Percentiles rank a stretch among this genome's conserved stretches.
phyloP scores from a whole-genome alignment of 345 rosid species.

The Arabidopsis arenosa region DNA sequence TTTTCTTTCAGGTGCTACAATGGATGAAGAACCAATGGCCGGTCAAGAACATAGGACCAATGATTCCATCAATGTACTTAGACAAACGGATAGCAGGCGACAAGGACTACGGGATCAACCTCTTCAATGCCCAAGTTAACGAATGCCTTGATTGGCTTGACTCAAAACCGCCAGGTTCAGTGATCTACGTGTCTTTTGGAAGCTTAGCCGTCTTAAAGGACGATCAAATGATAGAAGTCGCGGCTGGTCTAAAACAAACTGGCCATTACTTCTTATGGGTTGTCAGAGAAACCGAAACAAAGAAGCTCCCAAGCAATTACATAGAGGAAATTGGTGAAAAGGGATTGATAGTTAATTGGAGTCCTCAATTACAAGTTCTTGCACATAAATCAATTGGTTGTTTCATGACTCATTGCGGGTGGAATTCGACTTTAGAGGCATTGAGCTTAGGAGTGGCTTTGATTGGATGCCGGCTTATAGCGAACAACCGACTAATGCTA shows the following conservation, averaged over 20 bases:
- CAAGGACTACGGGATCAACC: constrained; percentile 56
- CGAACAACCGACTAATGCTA: constrained; percentile 50
- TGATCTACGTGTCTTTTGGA: constrained; percentile 58
- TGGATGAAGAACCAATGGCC: constrained; percentile 55
- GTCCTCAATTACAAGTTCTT: constrained; percentile 58
- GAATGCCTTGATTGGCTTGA: constrained; percentile 58
- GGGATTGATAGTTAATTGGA: constrained; percentile 58
- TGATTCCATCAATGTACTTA: constrained; percentile 58
- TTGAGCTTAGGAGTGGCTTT: constrained; percentile 61
- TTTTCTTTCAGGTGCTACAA: constrained; percentile 40
- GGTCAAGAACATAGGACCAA: constrained; percentile 57
- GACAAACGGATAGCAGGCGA: constrained; percentile 55
- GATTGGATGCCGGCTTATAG: constrained; percentile 50
- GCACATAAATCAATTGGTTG: constrained; percentile 55
- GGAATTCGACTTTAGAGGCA: constrained; percentile 72
- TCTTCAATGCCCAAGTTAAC: constrained; percentile 51
- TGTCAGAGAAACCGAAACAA: constrained; percentile 57
- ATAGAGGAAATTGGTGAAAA: constrained; percentile 43
- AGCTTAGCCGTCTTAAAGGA: constrained; percentile 53
- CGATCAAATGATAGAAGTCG: constrained; percentile 60
- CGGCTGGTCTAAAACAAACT: constrained; percentile 47
- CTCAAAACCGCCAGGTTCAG: constrained; percentile 51
- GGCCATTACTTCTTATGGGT: constrained; percentile 59
- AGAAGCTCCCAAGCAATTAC: constrained; percentile 51
- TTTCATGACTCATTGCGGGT: constrained; percentile 64